These are phyloP conservation scores for Ambrosiella beaveri DNA, from an alignment of 2,329 filamentous ascomycete species.

Conservation along the genomic window DNA sequence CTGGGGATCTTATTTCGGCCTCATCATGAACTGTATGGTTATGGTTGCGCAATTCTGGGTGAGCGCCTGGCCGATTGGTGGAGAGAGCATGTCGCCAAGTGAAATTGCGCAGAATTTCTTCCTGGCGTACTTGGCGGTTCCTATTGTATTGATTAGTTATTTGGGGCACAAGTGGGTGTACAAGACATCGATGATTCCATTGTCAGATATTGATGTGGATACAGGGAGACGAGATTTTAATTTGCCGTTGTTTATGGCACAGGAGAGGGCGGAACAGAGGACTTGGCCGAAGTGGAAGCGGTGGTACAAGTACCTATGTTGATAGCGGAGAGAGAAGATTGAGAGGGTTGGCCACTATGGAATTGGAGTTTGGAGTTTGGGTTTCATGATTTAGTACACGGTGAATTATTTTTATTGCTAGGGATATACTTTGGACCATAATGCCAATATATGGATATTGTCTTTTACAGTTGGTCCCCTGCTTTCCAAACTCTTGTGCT, in stretches of 20 bases:
- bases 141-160: constrained; percentile 52
- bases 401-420: too few relatives aligned
- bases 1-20: constrained; percentile 62
- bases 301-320: constrained; percentile 58
- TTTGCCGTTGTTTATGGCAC: constrained; percentile 56
- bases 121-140: constrained; percentile 50
- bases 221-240: constrained; percentile 79
- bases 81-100: constrained; percentile 24
- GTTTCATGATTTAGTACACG: too few relatives aligned
- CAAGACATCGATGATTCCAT: constrained; percentile 47
- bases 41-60: constrained; percentile 79
- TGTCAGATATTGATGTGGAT: constrained; percentile 66
- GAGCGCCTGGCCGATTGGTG: constrained; percentile 57
- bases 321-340: background rate
- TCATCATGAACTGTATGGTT: constrained; percentile 58
- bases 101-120: constrained; percentile 52
- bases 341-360: background rate
- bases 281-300: constrained; percentile 64
- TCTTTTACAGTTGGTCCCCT: too few relatives aligned
- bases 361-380: too few relatives aligned
- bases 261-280: constrained; percentile 59
- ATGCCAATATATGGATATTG: too few relatives aligned
- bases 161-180: constrained; percentile 59
- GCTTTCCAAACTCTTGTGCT: too few relatives aligned
- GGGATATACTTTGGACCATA: too few relatives aligned